phyloP scores from a whole-genome alignment of 768 basidiomycete species.

The Mycena latifolia region DNA sequence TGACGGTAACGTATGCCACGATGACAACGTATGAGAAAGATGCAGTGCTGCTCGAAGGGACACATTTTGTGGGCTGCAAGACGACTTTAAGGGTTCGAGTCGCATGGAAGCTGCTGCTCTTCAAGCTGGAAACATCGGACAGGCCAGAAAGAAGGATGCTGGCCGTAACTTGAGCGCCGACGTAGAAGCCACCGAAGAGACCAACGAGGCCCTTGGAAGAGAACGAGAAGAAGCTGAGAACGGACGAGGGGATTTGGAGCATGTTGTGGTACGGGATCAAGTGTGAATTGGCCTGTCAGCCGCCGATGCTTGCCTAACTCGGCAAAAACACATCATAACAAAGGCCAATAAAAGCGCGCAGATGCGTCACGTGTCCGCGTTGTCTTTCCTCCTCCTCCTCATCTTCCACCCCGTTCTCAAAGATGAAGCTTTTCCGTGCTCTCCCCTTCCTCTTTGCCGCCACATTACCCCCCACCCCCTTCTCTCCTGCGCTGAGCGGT shows the following conservation, averaged over 20 bases:
- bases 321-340: neutral
- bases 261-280: slow-evolving; percentile 24
- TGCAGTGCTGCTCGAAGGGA: neutral
- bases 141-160: slow-evolving; percentile 4
- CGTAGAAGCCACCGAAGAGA: slow-evolving; percentile 12
- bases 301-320: neutral
- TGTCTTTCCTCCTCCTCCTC: too few species aligned
- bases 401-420: too few species aligned
- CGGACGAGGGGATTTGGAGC: slow-evolving; percentile 18
- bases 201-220: slow-evolving; percentile 12
- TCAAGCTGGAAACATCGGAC: neutral
- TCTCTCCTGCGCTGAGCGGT: too few species aligned
- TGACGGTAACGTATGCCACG: slow-evolving; percentile 9
- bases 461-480: too few species aligned
- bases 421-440: too few species aligned
- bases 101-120: slow-evolving; percentile 3
- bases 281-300: slow-evolving; percentile 7
- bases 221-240: slow-evolving; percentile 1
- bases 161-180: slow-evolving; percentile 4
- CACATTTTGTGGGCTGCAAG: slow-evolving; percentile 1
- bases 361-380: neutral
- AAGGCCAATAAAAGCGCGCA: too few species aligned
- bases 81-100: slow-evolving; percentile 4
- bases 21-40: slow-evolving; percentile 15
- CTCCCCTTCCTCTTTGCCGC: too few species aligned